phyloP scores from a whole-genome alignment of 345 rosid species.

The Trapa bicornis region DNA sequence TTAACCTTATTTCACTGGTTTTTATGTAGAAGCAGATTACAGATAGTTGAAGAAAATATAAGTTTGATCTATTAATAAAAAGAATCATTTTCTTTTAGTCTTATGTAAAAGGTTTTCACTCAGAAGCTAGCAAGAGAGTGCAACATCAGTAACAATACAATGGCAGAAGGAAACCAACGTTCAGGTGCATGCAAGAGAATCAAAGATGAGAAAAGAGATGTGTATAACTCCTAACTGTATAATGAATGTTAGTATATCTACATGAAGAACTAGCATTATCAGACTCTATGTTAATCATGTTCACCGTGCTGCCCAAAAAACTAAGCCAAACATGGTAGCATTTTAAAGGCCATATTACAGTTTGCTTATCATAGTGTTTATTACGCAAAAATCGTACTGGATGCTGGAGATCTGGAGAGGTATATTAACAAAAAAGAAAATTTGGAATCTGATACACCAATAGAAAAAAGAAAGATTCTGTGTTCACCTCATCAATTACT shows the following conservation, averaged over 20 bases:
- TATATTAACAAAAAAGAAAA: neutral
- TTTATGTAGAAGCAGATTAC: neutral
- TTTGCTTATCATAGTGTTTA: neutral
- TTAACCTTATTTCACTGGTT: neutral
- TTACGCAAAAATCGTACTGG: neutral
- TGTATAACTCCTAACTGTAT: neutral
- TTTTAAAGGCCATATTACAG: neutral
- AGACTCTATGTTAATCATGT: neutral
- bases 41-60: neutral
- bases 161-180: too few species aligned
- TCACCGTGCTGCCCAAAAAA: neutral
- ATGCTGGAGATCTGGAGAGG: neutral
- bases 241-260: neutral
- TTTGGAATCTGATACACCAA: neutral
- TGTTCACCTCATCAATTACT: conserved; percentile 67
- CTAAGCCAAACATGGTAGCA: neutral
- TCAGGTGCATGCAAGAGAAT: too few species aligned
- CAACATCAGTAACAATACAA: too few species aligned
- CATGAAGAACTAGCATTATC: neutral
- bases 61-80: neutral
- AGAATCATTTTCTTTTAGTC: neutral
- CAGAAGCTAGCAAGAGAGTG: too few species aligned
- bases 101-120: too few species aligned
- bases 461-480: conserved; percentile 1
- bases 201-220: neutral